A percentile compares a stretch with the other conserved stretches of the same genome.
phyloP scores from a whole-genome alignment of 2,329 filamentous ascomycete genomes.

The Aspergillus ibericus region DNA sequence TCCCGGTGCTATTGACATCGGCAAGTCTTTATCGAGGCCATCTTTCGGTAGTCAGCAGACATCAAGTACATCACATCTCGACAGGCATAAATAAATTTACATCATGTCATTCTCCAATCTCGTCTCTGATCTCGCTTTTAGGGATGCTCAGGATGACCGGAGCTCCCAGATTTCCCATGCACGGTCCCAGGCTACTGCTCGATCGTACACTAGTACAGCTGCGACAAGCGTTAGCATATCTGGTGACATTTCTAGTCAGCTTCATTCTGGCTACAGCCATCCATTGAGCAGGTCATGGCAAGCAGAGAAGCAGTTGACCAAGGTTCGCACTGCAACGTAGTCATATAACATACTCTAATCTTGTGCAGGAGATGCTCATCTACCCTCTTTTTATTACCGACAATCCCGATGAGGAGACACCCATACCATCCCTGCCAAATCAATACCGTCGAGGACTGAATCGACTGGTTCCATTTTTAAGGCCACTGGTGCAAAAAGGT shows the following conservation, averaged over 20 bases:
- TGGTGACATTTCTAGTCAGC: constrained; percentile 74
- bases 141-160: constrained; percentile 46
- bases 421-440: constrained; percentile 86
- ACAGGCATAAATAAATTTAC: neutral
- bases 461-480: constrained; percentile 78
- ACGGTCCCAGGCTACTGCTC: constrained; percentile 39
- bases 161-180: constrained; percentile 46
- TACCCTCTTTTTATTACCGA: constrained; percentile 97
- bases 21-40: neutral
- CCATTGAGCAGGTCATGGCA: constrained; percentile 79
- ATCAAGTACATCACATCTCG: neutral
- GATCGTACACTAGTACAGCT: constrained; percentile 49
- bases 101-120: constrained; percentile 53
- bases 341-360: constrained; percentile 1
- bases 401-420: constrained; percentile 84
- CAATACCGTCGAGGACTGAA: constrained; percentile 87
- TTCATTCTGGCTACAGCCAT: constrained; percentile 80
- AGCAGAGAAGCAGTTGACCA: constrained; percentile 79
- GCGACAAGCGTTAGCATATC: constrained; percentile 54
- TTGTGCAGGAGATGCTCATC: constrained; percentile 85
- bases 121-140: constrained; percentile 51
- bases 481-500: constrained; percentile 84
- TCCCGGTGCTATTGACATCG: neutral
- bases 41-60: too few species aligned
- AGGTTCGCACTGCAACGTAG: constrained; percentile 55